phyloP scores from a whole-genome alignment of 768 basidiomycete genomes.

The Crepidotus variabilis region DNA sequence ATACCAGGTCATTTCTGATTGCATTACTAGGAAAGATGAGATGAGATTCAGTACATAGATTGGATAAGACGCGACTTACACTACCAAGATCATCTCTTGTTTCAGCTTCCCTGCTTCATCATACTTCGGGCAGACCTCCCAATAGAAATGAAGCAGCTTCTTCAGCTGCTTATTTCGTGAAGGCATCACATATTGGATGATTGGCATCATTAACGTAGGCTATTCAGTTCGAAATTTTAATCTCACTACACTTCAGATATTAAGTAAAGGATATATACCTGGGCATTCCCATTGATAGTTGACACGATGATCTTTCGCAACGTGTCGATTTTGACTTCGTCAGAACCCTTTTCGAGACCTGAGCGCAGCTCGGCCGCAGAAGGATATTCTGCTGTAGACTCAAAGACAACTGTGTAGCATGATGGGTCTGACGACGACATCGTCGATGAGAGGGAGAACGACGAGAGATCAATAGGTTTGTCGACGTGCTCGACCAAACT shows the following conservation, averaged over 20 bases:
- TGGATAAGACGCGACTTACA: constrained; percentile 50
- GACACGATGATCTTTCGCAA: constrained; percentile 91
- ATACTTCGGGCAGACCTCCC: constrained; percentile 97
- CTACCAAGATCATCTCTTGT: constrained; percentile 99
- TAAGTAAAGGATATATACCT: constrained; percentile 47
- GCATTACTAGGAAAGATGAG: constrained; percentile 64
- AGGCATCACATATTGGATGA: constrained; percentile 97
- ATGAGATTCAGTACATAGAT: background rate
- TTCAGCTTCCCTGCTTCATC: constrained; percentile 96
- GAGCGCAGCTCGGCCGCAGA: constrained; percentile 80
- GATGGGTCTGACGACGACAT: constrained; percentile 53
- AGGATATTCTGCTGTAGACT: constrained; percentile 69
- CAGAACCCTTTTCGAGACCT: constrained; percentile 89
- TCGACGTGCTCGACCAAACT: background rate
- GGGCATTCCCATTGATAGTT: constrained; percentile 91
- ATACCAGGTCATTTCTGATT: constrained; percentile 92
- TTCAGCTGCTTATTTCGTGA: constrained; percentile 94
- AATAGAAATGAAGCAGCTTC: constrained; percentile 94
- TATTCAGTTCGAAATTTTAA: constrained; percentile 23
- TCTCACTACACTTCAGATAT: background rate
- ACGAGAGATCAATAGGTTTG: background rate
- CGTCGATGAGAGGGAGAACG: constrained; percentile 11
- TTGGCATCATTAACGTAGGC: constrained; percentile 94
- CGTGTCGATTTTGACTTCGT: constrained; percentile 95
- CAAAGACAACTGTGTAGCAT: constrained; percentile 79